Evolutionary conservation across 1,139 yeast species (phyloP).

Genomic region (Eremothecium cymbalariae): DNA sequence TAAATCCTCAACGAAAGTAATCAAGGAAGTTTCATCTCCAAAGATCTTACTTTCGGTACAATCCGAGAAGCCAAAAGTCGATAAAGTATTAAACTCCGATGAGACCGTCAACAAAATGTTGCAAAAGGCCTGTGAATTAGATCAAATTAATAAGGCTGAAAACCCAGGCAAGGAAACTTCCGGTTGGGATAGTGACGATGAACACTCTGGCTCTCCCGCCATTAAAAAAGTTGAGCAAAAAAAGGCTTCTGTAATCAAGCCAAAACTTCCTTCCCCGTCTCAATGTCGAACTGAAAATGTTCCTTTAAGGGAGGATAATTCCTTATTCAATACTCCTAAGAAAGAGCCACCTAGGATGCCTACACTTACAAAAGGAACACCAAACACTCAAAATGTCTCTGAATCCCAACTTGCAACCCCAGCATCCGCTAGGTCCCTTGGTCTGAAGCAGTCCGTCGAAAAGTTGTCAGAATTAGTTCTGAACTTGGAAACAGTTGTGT

Average conservation of each 20-base stretch:
- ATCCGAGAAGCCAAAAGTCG: constrained; percentile 24
- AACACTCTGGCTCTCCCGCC: constrained; percentile 13
- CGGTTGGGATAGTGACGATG: constrained; percentile 36
- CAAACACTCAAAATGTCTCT: constrained; percentile 6
- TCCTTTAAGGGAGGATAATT: not conserved
- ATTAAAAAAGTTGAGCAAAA: constrained; percentile 3
- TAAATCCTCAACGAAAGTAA: constrained; percentile 7
- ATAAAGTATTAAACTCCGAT: constrained; percentile 42
- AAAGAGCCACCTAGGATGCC: constrained; percentile 13
- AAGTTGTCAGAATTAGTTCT: constrained; percentile 50
- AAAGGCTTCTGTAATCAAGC: constrained; percentile 9
- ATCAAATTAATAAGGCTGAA: constrained; percentile 35
- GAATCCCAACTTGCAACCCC: constrained; percentile 17
- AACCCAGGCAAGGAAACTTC: constrained; percentile 31
- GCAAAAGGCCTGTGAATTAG: constrained; percentile 43
- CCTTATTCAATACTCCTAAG: constrained; percentile 10
- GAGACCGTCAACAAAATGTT: constrained; percentile 42
- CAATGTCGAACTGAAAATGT: constrained; percentile 6
- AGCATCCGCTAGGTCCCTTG: constrained; percentile 37
- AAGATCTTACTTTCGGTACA: constrained; percentile 1
- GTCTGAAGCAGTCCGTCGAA: constrained; percentile 63
- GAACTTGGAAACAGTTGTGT: constrained; percentile 48
- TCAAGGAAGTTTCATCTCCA: constrained; percentile 10
- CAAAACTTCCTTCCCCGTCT: constrained; percentile 1
- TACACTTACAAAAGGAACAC: not conserved